Evolutionary conservation across 2,329 filamentous ascomycete species (phyloP).

Genomic region (Aureobasidium melanogenum): DNA sequence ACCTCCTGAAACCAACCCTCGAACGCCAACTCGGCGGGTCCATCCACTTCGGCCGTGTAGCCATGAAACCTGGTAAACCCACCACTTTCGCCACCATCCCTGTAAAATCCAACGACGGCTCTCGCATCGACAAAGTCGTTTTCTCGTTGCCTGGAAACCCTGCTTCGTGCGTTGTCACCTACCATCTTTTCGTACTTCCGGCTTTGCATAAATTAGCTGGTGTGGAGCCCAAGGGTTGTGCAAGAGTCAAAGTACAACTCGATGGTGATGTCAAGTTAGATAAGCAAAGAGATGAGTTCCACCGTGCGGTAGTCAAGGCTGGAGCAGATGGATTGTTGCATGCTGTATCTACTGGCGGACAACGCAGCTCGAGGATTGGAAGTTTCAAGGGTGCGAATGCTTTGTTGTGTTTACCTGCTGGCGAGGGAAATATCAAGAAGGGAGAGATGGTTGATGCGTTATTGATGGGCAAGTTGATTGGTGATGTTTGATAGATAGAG

Average conservation of each 20-base stretch:
- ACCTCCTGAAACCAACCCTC: slow-evolving; percentile 92
- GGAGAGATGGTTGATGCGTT: slow-evolving; percentile 68
- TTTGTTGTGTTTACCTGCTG: slow-evolving; percentile 63
- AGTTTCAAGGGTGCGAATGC: slow-evolving; percentile 86
- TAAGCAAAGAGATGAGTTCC: slow-evolving; percentile 73
- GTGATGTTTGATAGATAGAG: not conserved
- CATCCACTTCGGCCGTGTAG: slow-evolving; percentile 91
- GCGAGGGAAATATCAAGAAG: slow-evolving; percentile 52
- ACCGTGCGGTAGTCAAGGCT: slow-evolving; percentile 63
- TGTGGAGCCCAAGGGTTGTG: slow-evolving; percentile 57
- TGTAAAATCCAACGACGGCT: slow-evolving; percentile 43
- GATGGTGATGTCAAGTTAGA: slow-evolving; percentile 68
- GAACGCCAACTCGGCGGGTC: slow-evolving; percentile 82
- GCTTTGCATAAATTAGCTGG: slow-evolving; percentile 71
- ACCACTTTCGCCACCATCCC: slow-evolving; percentile 92
- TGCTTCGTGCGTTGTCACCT: slow-evolving; percentile 83
- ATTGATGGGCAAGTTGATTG: slow-evolving; percentile 54
- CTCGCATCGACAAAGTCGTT: slow-evolving; percentile 58
- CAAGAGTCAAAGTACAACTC: slow-evolving; percentile 61
- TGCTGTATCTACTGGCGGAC: slow-evolving; percentile 77
- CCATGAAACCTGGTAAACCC: slow-evolving; percentile 97
- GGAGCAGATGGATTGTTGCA: slow-evolving; percentile 59
- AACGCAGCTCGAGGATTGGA: slow-evolving; percentile 81
- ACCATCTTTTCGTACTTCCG: slow-evolving; percentile 88
- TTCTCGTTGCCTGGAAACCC: slow-evolving; percentile 94